phyloP scores from a whole-genome alignment of 2,329 filamentous ascomycete genomes.

The Ilyonectria mors-panacis region DNA sequence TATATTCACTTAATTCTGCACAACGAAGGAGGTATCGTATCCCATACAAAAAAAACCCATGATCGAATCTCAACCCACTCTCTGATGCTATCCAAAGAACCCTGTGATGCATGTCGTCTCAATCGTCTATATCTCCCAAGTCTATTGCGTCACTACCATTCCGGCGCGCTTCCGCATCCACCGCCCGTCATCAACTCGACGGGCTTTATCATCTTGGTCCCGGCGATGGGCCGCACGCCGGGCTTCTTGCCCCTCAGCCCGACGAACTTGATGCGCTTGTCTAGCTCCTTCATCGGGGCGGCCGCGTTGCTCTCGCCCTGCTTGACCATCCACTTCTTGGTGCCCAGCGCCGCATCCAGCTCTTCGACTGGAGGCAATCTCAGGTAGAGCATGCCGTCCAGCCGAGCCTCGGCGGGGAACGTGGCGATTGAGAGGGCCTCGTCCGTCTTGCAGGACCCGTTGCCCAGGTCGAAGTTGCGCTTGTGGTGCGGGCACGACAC shows the following conservation, averaged over 20 bases:
- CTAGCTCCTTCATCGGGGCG: constrained; percentile 58
- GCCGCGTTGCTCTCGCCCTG: constrained; percentile 71
- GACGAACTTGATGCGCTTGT: constrained; percentile 62
- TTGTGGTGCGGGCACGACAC: constrained; percentile 92
- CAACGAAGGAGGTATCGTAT: constrained; percentile 30
- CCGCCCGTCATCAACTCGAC: constrained; percentile 55
- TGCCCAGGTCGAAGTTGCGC: constrained; percentile 84
- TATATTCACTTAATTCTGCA: constrained; percentile 34
- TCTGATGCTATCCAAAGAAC: constrained; percentile 7
- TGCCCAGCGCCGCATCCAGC: constrained; percentile 84
- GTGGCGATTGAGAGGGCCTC: constrained; percentile 83
- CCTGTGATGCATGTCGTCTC: neutral
- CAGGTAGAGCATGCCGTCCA: constrained; percentile 83
- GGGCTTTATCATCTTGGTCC: constrained; percentile 54
- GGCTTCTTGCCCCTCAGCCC: constrained; percentile 61
- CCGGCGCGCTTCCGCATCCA: constrained; percentile 60
- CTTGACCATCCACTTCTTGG: constrained; percentile 82
- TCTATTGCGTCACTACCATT: constrained; percentile 57
- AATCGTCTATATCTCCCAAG: constrained; percentile 28
- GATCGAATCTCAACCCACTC: constrained; percentile 25
- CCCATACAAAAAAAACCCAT: constrained; percentile 30
- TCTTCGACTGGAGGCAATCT: constrained; percentile 86
- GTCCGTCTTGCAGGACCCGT: constrained; percentile 83
- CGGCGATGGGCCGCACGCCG: constrained; percentile 53
- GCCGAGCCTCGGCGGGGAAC: constrained; percentile 81